phyloP scores from a whole-genome alignment of 352 stramenopile genomes.

The Thalassiosira oceanica region DNA sequence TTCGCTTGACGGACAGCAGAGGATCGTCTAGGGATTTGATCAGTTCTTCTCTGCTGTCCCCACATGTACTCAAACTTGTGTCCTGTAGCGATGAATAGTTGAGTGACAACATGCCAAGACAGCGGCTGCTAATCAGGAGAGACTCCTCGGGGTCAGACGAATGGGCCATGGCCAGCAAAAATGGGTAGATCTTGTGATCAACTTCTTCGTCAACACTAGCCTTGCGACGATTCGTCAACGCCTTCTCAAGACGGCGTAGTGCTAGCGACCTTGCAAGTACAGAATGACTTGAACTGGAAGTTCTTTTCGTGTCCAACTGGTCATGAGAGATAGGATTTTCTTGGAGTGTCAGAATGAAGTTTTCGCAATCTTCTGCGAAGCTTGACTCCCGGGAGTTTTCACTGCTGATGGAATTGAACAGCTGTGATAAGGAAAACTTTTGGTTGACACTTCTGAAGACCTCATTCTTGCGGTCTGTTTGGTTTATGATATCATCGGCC shows the following conservation, averaged over 20 bases:
- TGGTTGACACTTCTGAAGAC: slow-evolving; percentile 26
- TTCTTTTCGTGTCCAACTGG: slow-evolving; percentile 19
- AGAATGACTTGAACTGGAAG: slow-evolving; percentile 15
- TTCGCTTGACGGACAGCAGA: slow-evolving; percentile 44
- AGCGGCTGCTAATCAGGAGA: slow-evolving; percentile 47
- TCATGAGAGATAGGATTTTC: slow-evolving; percentile 49
- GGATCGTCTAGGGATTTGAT: slow-evolving; percentile 27
- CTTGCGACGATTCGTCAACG: slow-evolving; percentile 7
- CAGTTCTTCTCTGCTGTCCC: slow-evolving; percentile 6
- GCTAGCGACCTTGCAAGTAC: slow-evolving; percentile 38
- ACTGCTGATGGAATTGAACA: slow-evolving; percentile 37
- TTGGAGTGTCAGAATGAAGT: slow-evolving; percentile 49
- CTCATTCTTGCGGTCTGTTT: slow-evolving; percentile 19
- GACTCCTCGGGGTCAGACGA: slow-evolving; percentile 52
- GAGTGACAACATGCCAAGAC: slow-evolving; percentile 35
- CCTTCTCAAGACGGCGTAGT: slow-evolving; percentile 37
- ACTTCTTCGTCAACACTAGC: slow-evolving; percentile 8
- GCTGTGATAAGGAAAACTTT: slow-evolving; percentile 31
- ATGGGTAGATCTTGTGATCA: slow-evolving; percentile 9
- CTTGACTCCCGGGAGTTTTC: slow-evolving; percentile 14
- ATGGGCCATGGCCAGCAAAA: slow-evolving; percentile 40
- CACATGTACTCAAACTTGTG: too few species aligned
- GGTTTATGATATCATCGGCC: slow-evolving; percentile 43
- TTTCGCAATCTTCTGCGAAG: slow-evolving; percentile 23
- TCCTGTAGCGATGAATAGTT: slow-evolving; percentile 6